These are phyloP conservation scores for Myriangium duriaei DNA, from an alignment of 2,329 filamentous ascomycete species.

Conservation along the genomic window DNA sequence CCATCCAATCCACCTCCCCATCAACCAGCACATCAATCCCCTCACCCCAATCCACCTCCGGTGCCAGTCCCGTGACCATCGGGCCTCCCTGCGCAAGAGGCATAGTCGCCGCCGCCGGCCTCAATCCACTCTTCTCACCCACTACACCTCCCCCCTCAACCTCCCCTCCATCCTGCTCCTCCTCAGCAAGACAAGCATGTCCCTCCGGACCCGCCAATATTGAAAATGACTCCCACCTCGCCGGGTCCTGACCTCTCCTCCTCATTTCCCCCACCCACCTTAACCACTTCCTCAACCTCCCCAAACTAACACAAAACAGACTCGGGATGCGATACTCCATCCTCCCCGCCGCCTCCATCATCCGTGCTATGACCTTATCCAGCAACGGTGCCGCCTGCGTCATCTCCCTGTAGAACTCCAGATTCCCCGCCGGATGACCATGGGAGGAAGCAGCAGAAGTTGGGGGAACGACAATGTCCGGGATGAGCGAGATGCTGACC, in stretches of 20 bases:
- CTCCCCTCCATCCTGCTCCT: not conserved
- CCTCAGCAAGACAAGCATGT: not conserved
- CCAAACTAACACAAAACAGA: not conserved
- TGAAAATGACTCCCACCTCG: not conserved
- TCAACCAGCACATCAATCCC: slow-evolving; percentile 1
- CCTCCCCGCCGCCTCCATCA: slow-evolving; percentile 4
- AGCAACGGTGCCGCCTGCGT: not conserved
- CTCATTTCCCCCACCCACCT: not conserved
- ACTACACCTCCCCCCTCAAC: too few relatives aligned
- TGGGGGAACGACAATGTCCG: too few relatives aligned
- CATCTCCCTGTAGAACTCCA: not conserved
- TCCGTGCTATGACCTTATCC: not conserved
- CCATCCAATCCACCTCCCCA: slow-evolving; percentile 3
- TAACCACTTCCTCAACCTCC: slow-evolving; percentile 4
- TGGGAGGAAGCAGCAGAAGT: too few relatives aligned
- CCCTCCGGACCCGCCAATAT: slow-evolving; percentile 5
- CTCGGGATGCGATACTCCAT: slow-evolving; percentile 8
- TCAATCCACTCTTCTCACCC: not conserved
- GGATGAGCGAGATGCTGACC: slow-evolving; percentile 1
- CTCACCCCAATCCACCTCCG: too few relatives aligned
- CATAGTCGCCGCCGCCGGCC: not conserved
- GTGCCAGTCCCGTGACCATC: too few relatives aligned
- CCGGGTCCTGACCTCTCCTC: not conserved
- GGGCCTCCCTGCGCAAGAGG: not conserved
- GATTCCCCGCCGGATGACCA: not conserved